Conservation (phyloP, 2,329 filamentous ascomycete genomes). For the Dactylellina leptospora region DNA sequence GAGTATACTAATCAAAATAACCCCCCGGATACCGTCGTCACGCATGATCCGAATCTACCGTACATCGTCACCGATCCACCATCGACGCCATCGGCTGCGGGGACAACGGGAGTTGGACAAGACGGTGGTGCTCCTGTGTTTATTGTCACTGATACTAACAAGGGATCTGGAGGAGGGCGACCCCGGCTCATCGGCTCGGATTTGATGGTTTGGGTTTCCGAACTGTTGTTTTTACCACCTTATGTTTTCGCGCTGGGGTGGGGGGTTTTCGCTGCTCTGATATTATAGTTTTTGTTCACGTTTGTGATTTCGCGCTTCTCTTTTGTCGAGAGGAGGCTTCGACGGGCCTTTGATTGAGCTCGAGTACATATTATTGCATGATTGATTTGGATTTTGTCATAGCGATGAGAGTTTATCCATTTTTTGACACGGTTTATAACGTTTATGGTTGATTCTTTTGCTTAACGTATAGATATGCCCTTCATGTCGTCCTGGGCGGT, state of each 20-base stretch:
- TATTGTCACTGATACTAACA: constrained; percentile 56
- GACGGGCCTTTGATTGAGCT: too few relatives aligned
- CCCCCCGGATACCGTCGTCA: not conserved
- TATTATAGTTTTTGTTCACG: constrained; percentile 23
- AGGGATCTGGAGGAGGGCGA: constrained; percentile 37
- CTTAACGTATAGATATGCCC: not conserved
- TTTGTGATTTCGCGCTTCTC: not conserved
- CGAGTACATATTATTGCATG: not conserved
- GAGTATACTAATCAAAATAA: constrained; percentile 20
- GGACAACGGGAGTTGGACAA: constrained; percentile 53
- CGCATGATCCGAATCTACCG: constrained; percentile 36
- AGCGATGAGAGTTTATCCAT: constrained; percentile 18
- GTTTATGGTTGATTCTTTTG: not conserved
- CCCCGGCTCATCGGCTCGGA: constrained; percentile 29
- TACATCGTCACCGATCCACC: constrained; percentile 48
- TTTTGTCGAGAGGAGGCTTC: too few relatives aligned
- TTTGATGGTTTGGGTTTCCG: constrained; percentile 30
- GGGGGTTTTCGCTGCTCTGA: constrained; percentile 42
- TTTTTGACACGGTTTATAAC: not conserved
- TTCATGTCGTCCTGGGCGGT: too few relatives aligned
- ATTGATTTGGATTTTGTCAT: constrained; percentile 3
- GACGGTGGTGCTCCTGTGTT: constrained; percentile 56
- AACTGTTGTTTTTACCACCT: constrained; percentile 27
- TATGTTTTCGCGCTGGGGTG: constrained; percentile 38
- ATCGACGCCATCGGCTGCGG: not conserved